Percentiles rank a stretch among this genome's conserved stretches.
phyloP scores from a whole-genome alignment of 2,329 filamentous ascomycete genomes.

The Cadophora malorum region DNA sequence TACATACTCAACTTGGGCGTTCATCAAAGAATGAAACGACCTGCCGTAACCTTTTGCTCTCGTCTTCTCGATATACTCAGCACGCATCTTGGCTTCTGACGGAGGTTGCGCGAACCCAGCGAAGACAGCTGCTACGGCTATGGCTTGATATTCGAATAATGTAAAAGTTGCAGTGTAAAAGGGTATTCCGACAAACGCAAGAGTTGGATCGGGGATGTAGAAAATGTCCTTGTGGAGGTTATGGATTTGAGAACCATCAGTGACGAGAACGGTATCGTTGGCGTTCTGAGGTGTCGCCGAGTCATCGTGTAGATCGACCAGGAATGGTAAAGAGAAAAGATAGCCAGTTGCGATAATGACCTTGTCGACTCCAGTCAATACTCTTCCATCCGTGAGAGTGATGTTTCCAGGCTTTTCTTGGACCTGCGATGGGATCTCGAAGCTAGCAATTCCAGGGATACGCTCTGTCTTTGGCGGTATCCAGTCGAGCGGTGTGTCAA shows the following conservation, averaged over 20 bases:
- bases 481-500: slow-evolving; percentile 36
- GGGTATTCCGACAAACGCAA: slow-evolving; percentile 54
- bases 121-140: slow-evolving; percentile 52
- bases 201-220: slow-evolving; percentile 55
- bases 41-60: slow-evolving; percentile 44
- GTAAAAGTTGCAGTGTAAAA: slow-evolving; percentile 57
- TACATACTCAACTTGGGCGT: slow-evolving; percentile 36
- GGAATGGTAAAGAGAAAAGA: slow-evolving; percentile 69
- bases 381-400: slow-evolving; percentile 58
- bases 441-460: slow-evolving; percentile 36
- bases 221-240: slow-evolving; percentile 60
- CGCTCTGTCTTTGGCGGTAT: slow-evolving; percentile 33
- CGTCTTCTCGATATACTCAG: slow-evolving; percentile 47
- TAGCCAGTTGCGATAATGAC: slow-evolving; percentile 74
- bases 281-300: slow-evolving; percentile 52
- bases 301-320: slow-evolving; percentile 54
- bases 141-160: slow-evolving; percentile 58
- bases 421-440: slow-evolving; percentile 22
- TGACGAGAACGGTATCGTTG: slow-evolving; percentile 62
- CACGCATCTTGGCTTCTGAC: slow-evolving; percentile 46
- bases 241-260: slow-evolving; percentile 50
- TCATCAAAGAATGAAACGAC: slow-evolving; percentile 52
- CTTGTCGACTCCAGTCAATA: slow-evolving; percentile 61
- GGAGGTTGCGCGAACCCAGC: slow-evolving; percentile 49
- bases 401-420: slow-evolving; percentile 56